Evolutionary conservation across 139 green algal species (phyloP).

Genomic region (Pleodorina starrii): DNA sequence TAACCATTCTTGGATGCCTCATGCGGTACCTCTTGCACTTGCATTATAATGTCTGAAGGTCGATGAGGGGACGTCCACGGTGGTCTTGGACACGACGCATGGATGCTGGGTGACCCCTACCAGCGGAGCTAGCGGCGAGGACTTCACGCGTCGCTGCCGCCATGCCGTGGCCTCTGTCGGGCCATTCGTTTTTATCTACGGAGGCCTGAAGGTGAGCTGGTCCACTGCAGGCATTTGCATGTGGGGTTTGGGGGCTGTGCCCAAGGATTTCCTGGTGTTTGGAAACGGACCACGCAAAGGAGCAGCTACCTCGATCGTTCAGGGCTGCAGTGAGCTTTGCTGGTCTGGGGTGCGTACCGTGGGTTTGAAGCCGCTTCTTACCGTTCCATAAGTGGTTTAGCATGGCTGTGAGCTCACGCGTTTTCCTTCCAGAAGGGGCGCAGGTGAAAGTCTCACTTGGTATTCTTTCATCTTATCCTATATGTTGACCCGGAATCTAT

Average conservation of each 20-base stretch:
- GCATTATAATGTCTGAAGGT: slow-evolving; percentile 69
- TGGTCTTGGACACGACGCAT: slow-evolving; percentile 93
- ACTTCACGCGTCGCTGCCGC: slow-evolving; percentile 75
- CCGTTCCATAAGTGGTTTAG: too few relatives aligned
- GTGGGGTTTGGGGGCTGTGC: background rate
- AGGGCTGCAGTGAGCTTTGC: too few relatives aligned
- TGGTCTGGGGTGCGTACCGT: too few relatives aligned
- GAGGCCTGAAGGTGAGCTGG: slow-evolving; percentile 80
- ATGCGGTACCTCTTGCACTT: too few relatives aligned
- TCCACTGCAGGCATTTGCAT: background rate
- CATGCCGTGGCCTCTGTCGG: slow-evolving; percentile 93
- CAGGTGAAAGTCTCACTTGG: too few relatives aligned
- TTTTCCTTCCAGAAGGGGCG: too few relatives aligned
- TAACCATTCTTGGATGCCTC: too few relatives aligned
- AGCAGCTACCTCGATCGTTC: too few relatives aligned
- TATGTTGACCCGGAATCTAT: background rate
- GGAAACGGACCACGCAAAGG: too few relatives aligned
- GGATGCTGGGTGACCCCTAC: slow-evolving; percentile 73
- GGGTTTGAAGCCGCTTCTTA: too few relatives aligned
- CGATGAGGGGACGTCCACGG: slow-evolving; percentile 84
- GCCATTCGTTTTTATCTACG: slow-evolving; percentile 96
- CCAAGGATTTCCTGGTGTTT: too few relatives aligned
- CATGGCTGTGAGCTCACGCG: too few relatives aligned
- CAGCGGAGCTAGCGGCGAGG: slow-evolving; percentile 55
- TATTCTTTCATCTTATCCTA: background rate